phyloP scores from a whole-genome alignment of 1,284 basidiomycete genomes.

The Austroboletus novae-zelandiae region DNA sequence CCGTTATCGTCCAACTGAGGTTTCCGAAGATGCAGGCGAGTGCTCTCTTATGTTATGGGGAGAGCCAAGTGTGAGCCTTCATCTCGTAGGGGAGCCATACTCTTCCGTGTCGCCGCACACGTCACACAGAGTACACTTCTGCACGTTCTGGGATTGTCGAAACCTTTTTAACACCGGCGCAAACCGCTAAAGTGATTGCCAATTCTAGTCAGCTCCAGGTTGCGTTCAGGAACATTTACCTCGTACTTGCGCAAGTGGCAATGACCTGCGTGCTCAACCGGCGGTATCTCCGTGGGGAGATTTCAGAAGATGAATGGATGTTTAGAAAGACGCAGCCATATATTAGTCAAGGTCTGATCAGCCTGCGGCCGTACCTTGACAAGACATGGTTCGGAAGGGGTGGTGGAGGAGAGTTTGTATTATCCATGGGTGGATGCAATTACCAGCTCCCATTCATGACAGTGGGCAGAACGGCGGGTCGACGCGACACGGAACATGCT shows the following conservation, averaged over 20 bases:
- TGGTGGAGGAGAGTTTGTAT: slow-evolving; percentile 35
- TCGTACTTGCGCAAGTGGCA: slow-evolving; percentile 44
- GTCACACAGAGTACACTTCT: slow-evolving; percentile 35
- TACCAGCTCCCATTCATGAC: too few relatives aligned
- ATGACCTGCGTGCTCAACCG: slow-evolving; percentile 8
- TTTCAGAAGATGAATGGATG: slow-evolving; percentile 4
- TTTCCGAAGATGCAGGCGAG: slow-evolving; percentile 16
- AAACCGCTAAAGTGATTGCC: slow-evolving; percentile 30
- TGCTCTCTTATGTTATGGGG: neutral
- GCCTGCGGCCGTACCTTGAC: slow-evolving; percentile 52
- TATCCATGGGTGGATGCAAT: too few relatives aligned
- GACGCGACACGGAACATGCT: too few relatives aligned
- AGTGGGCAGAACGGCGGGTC: too few relatives aligned
- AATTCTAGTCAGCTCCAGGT: slow-evolving; percentile 42
- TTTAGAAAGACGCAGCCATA: slow-evolving; percentile 38
- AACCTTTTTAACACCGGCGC: slow-evolving; percentile 26
- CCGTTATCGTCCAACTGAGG: slow-evolving; percentile 37
- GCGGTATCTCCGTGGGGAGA: slow-evolving; percentile 5
- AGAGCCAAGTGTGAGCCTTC: neutral
- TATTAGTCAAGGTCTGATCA: slow-evolving; percentile 46
- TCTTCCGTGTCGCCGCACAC: slow-evolving; percentile 42
- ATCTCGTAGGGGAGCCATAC: slow-evolving; percentile 53
- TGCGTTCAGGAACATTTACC: slow-evolving; percentile 51
- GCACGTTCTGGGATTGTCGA: slow-evolving; percentile 33
- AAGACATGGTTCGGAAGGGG: slow-evolving; percentile 45